A percentile compares a stretch with the other conserved stretches of the same genome.
Evolutionary conservation across 441 rosid species (phyloP).

Genomic region (Gossypium gossypioides): DNA sequence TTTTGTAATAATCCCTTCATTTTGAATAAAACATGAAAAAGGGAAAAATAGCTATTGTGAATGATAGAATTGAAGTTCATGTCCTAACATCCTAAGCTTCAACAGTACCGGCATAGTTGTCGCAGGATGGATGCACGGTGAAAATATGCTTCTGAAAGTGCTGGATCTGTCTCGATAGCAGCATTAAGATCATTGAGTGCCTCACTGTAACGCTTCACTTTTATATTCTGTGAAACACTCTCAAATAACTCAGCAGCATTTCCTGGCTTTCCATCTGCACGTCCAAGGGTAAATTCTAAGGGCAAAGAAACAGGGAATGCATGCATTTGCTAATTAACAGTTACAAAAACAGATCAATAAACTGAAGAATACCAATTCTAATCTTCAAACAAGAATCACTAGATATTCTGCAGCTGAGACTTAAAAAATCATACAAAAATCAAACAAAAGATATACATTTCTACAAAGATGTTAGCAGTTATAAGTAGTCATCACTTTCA

Average conservation of each 20-base stretch:
- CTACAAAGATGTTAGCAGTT: neutral
- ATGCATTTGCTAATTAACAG: neutral
- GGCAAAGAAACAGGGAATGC: neutral
- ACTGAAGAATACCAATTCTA: neutral
- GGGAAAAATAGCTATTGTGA: neutral
- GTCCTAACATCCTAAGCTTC: neutral
- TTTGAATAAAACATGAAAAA: neutral
- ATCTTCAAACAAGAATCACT: neutral
- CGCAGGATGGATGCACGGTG: constrained; percentile 72
- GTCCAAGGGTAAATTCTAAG: neutral
- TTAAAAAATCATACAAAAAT: neutral
- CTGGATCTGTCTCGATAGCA: constrained; percentile 83
- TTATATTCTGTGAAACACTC: constrained; percentile 66
- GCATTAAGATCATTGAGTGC: constrained; percentile 84
- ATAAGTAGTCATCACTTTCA: neutral
- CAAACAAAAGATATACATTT: neutral
- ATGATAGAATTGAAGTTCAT: neutral
- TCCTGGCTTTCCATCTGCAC: constrained; percentile 49
- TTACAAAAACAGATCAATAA: neutral
- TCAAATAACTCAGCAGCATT: constrained; percentile 62
- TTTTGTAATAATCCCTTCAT: neutral
- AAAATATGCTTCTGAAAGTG: constrained; percentile 72
- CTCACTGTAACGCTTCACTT: constrained; percentile 64
- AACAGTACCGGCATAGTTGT: constrained; percentile 70
- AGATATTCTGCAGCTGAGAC: neutral